phyloP scores from a whole-genome alignment of 2,329 filamentous ascomycete genomes.

The Cladosporium sp. region DNA sequence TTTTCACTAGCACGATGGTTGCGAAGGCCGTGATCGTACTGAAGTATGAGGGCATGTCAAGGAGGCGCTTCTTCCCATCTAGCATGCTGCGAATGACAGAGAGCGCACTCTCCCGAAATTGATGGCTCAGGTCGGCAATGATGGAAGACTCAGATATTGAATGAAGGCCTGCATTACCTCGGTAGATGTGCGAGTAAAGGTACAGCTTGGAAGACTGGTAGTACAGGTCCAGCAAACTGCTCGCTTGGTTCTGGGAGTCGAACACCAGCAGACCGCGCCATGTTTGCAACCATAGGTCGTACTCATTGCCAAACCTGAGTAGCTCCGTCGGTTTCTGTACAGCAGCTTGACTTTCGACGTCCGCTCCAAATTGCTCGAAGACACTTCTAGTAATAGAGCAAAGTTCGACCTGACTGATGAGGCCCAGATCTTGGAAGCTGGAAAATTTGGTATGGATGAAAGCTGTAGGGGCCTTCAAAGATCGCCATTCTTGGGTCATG shows the following conservation, averaged over 20 bases:
- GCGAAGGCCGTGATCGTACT: slow-evolving; percentile 31
- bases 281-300: slow-evolving; percentile 25
- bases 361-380: slow-evolving; percentile 27
- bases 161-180: slow-evolving; percentile 22
- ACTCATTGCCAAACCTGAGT: slow-evolving; percentile 24
- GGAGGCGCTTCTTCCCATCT: slow-evolving; percentile 28
- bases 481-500: slow-evolving; percentile 32
- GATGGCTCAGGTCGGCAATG: slow-evolving; percentile 25
- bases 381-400: slow-evolving; percentile 26
- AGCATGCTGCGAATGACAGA: slow-evolving; percentile 24
- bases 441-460: slow-evolving; percentile 33
- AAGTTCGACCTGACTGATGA: slow-evolving; percentile 27
- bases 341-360: slow-evolving; percentile 26
- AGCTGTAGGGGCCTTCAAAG: slow-evolving; percentile 26
- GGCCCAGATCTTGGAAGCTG: slow-evolving; percentile 26
- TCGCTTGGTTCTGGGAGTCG: slow-evolving; percentile 19
- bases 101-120: slow-evolving; percentile 25
- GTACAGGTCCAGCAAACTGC: slow-evolving; percentile 26
- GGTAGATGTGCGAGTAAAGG: slow-evolving; percentile 26
- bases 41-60: slow-evolving; percentile 30
- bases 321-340: slow-evolving; percentile 30
- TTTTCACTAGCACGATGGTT: slow-evolving; percentile 29
- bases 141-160: slow-evolving; percentile 19
- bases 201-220: slow-evolving; percentile 29
- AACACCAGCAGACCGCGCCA: slow-evolving; percentile 27